Base-by-base conservation (phyloP, 1,139 yeast genomes). In the Yamadazyma aaseri region DNA sequence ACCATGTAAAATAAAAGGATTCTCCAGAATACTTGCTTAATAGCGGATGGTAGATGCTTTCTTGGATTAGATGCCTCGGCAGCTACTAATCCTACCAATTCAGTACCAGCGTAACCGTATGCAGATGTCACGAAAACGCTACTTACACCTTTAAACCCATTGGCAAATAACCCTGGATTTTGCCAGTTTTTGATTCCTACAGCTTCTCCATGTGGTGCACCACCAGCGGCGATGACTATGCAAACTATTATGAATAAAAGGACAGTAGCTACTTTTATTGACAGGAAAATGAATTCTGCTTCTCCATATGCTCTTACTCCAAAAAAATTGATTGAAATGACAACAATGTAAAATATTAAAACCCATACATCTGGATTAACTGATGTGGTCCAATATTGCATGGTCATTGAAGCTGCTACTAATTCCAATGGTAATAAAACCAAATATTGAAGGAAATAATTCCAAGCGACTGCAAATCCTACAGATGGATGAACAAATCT, bases 271-370 rank as follows among this genome's bases (percentile, higher is more conserved):
- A 68, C 69, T 47, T 67, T 68, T 34, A 65, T 49, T 18, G 57
- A 36, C 16, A 65, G 62, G 35, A 67, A 65, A 3, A 63, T 42
- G 39, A 65, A 66, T 42, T 67, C 73, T 6, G 70, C 66, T 50
- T 68, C 74, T 28, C 74, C 74, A 44, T 66, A 68, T 5, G 70
- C 69, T 41, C 58, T 56, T 6, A 65, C 72, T 5, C 71, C 72
- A 22, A 68, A 50, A 33, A 66, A 50, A 14, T 69, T 67, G 25
- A 68, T 64, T 27, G 58, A 47, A 9, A 65, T 50, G 22, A 67
- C 62, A 2, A 53, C 44, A 7, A 63, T 41, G 60, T 67, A 67
- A 35, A 68, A 63, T 8, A 66, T 54, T 5, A 60, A 55, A 7
- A 63, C 71, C 50, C 65, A 68, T 2, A 63, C 62, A 42, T 60